Evolutionary conservation across 1,284 basidiomycete species (phyloP).

Genomic region (Cryptococcus deneoformans): DNA sequence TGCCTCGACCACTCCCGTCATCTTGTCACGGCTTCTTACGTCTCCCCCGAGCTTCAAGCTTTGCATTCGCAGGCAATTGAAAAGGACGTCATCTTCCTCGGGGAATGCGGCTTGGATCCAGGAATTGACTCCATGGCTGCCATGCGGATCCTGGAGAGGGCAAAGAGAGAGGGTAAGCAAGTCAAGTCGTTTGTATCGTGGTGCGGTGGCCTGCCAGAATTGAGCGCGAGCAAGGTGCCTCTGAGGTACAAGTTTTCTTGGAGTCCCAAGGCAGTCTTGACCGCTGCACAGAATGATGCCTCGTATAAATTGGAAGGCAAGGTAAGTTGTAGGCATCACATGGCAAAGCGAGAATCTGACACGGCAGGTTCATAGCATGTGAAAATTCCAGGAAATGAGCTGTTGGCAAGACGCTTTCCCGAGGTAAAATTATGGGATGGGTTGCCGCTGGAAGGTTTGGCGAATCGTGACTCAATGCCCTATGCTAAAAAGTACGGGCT

Average conservation of each 20-base stretch:
- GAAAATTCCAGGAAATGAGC: constrained; percentile 57
- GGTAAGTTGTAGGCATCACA: constrained; percentile 47
- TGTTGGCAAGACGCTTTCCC: constrained; percentile 63
- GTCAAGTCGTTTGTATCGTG: constrained; percentile 84
- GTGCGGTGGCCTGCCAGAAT: constrained; percentile 89
- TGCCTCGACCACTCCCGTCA: constrained; percentile 74
- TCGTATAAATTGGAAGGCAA: constrained; percentile 62
- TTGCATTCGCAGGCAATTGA: constrained; percentile 63
- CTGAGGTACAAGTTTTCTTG: constrained; percentile 94
- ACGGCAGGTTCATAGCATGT: constrained; percentile 46
- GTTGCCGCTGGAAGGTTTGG: constrained; percentile 76
- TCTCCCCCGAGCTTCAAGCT: constrained; percentile 72
- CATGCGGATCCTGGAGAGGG: constrained; percentile 64
- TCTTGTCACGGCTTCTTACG: constrained; percentile 90
- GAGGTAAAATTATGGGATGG: constrained; percentile 65
- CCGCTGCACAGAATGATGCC: constrained; percentile 76
- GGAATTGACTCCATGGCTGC: constrained; percentile 92
- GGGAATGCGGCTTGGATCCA: constrained; percentile 92
- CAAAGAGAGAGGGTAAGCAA: constrained; percentile 60
- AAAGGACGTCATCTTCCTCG: constrained; percentile 72
- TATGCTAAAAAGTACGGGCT: constrained; percentile 75
- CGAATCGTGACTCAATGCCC: constrained; percentile 80
- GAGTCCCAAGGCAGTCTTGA: constrained; percentile 84
- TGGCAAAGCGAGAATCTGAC: neutral
- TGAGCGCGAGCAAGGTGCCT: constrained; percentile 61